Base-by-base conservation (phyloP, 2,329 filamentous ascomycete species). In the Xylariaceae sp. region DNA sequence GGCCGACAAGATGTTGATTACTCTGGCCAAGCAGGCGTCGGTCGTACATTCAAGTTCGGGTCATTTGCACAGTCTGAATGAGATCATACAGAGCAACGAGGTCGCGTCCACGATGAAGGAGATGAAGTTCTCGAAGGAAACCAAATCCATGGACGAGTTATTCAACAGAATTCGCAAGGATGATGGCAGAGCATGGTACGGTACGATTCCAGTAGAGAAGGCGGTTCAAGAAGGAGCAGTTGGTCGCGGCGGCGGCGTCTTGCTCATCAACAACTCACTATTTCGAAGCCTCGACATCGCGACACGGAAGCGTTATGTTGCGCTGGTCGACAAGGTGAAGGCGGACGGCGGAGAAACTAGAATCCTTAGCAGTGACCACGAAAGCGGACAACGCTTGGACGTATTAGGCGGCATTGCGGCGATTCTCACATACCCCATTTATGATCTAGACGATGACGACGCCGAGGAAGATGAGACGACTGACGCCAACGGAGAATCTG, bases 331-430 rank as follows among this genome's bases (percentile, higher is more conserved):
- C 72, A 87, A 87, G 63, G 93, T 97, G n/a, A 85, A 87, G 65
- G 86, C 86, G 2, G 87, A 91, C 64, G 94, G 93, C 4, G 94
- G 93, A 1, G 92, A 97, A 65, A 90, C 91, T 0, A 81, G 90
- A 56, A 84, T 97, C n/a, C 76, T 97, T 34, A 97, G 93, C 73
- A 92, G 89, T 68, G 88, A 95, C 69, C 93, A 97, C 73, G 93
- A 97, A 77, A 97, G 92, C 72, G 94, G 94, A 0, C 88, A 88
- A 76, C 80, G 92, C 61, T 75, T 99, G 11, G 90, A 92, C 65
- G 88, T 87, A 10, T 73, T 97, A 61, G 92, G 94, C 1, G 89
- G 92, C 15, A 88, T 99, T 62, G 94, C 93, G 13, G 92, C 92
- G 1, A 88, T 97, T 34, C 77, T 97, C 64, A 97, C 93, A 10